Evolutionary conservation across 192 early-diverging fungal species (phyloP).

Genomic region (Coemansia interrupta): DNA sequence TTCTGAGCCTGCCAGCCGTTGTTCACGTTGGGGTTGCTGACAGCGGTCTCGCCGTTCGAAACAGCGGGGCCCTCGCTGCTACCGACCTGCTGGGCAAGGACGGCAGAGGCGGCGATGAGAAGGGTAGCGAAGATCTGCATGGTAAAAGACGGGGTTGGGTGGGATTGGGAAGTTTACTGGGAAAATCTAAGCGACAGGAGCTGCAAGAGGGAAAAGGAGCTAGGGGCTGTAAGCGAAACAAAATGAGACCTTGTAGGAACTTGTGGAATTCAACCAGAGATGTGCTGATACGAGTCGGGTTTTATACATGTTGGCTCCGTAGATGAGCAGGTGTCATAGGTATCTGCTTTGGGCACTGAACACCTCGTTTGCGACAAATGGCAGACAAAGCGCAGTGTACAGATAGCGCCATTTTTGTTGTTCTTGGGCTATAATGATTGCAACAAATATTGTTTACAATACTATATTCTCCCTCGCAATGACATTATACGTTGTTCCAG

Average conservation of each 20-base stretch:
- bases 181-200: neutral
- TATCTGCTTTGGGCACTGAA: no score
- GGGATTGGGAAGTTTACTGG: neutral
- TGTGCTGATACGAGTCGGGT: neutral
- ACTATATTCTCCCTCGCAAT: no score
- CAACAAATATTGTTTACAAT: no score
- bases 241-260: constrained; percentile 12
- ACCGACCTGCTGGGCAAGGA: constrained; percentile 32
- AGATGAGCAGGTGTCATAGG: no score
- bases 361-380: no score
- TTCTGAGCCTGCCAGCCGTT: constrained; percentile 32
- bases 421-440: no score
- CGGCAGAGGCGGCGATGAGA: constrained; percentile 22
- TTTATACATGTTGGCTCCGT: neutral
- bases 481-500: no score
- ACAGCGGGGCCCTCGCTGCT: constrained; percentile 16
- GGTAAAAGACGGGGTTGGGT: constrained; percentile 3
- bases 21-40: constrained; percentile 43
- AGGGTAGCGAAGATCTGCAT: constrained; percentile 32
- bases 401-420: no score
- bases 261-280: neutral
- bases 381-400: no score
- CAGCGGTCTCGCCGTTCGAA: constrained; percentile 20
- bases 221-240: neutral
- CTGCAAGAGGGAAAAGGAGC: neutral